Base-by-base conservation (phyloP, 202 grass and related monocot species). In the Dendrocalamus latiflorus region DNA sequence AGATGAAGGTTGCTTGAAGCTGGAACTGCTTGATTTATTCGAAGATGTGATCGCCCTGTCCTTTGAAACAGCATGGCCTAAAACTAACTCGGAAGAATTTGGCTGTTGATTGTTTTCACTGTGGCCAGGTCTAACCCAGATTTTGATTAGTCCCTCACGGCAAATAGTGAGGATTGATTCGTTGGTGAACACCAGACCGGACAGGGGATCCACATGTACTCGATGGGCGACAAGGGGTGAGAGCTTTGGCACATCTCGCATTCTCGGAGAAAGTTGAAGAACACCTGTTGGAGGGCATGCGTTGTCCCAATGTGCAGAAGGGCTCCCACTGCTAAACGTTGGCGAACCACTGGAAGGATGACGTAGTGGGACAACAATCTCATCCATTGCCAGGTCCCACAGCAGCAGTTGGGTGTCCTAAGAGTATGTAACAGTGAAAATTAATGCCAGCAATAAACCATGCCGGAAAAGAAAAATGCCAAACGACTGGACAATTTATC, bases 321-420 rank as follows among this genome's bases (percentile, higher is more conserved):
- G 96, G 55, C 93, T 91, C 42, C 91, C 89, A 44, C 89, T 68
- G 78, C 91, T 95, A 68, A 95, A 89, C 17, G 93, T 95, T 28
- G 93, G 96, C 0, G 96, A 98, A 38, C 87, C 87, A 59, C 89
- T 80, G 28, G 96, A 75, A 74, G 89, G 93, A 82, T 91, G 89
- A 10, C 91, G 89, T 30, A 95, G 77, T 15, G 93, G 93, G 14
- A 95, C 91, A 25, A 86, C 96, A 87, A 99, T 99, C 84, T 99
- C 96, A 85, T 99, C 96, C 86, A 95, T 85, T n/a, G 86, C 91
- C 65, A 99, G 72, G 44, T 95, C 96, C 93, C 93, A 99, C 42
- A 95, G 75, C 26, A 95, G 89, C 41, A 99, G 81, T 60, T 95
- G 96, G 8, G 96, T 92, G 61, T 99, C 96, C 96, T 98, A 76